phyloP scores from a whole-genome alignment of 768 basidiomycete genomes.

The Boletus rubescentipes region DNA sequence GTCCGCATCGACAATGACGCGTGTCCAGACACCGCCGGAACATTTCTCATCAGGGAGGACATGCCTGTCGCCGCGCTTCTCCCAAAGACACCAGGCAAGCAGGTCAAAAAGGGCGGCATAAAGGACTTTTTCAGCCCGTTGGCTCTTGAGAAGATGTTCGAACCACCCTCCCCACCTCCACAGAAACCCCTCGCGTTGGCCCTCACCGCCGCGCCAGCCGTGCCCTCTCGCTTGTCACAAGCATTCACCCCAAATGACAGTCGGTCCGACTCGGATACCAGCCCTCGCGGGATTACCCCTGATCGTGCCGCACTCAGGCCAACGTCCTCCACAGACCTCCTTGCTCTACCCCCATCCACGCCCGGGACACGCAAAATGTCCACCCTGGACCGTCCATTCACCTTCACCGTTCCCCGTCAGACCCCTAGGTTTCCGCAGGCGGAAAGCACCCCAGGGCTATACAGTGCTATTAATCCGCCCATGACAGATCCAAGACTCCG shows the following conservation, averaged over 20 bases:
- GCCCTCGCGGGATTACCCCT: constrained; percentile 9
- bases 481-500: constrained; percentile 73
- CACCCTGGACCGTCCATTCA: constrained; percentile 62
- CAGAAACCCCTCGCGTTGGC: constrained; percentile 19
- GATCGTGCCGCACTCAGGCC: constrained; percentile 8
- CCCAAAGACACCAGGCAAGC: constrained; percentile 63
- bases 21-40: constrained; percentile 49
- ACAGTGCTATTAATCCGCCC: constrained; percentile 31
- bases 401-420: constrained; percentile 64
- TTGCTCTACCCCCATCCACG: constrained; percentile 14
- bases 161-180: constrained; percentile 82
- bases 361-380: constrained; percentile 42
- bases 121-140: constrained; percentile 89
- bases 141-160: constrained; percentile 88
- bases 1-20: constrained; percentile 33
- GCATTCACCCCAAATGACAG: constrained; percentile 34
- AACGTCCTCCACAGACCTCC: constrained; percentile 8
- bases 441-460: constrained; percentile 54
- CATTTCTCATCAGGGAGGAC: constrained; percentile 75
- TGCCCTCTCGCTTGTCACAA: constrained; percentile 40
- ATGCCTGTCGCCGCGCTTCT: constrained; percentile 53
- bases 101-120: constrained; percentile 52
- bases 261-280: constrained; percentile 25
- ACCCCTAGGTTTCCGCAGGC: constrained; percentile 47
- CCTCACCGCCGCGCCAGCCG: constrained; percentile 28